A percentile compares a stretch with the other conserved stretches of the same genome.
Conservation (phyloP, 345 rosid species). For the Brassica nigra region DNA sequence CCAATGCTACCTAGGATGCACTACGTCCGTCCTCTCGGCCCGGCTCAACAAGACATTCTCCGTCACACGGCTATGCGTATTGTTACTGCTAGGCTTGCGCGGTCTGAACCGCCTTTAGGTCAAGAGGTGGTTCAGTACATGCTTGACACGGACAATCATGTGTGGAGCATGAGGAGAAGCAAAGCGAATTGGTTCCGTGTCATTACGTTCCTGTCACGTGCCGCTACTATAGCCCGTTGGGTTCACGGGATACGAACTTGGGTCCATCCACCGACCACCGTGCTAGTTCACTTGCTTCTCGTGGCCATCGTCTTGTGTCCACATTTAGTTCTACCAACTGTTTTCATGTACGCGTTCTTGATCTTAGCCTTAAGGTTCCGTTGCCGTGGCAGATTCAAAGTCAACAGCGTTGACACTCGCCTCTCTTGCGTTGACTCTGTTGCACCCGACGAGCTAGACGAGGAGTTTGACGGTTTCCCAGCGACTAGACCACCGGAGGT, state of each 20-base stretch:
- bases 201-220: slow-evolving; percentile 66
- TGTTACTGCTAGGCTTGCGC: slow-evolving; percentile 63
- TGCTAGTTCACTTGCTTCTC: slow-evolving; percentile 66
- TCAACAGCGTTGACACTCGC: slow-evolving; percentile 59
- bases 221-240: slow-evolving; percentile 68
- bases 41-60: slow-evolving; percentile 75
- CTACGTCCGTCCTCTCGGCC: slow-evolving; percentile 67
- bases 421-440: slow-evolving; percentile 67
- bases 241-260: slow-evolving; percentile 69
- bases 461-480: slow-evolving; percentile 83
- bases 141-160: slow-evolving; percentile 79
- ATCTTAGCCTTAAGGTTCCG: slow-evolving; percentile 59
- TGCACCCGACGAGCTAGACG: slow-evolving; percentile 76
- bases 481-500: slow-evolving; percentile 56
- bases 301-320: slow-evolving; percentile 72
- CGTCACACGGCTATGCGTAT: slow-evolving; percentile 89
- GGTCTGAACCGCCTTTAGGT: slow-evolving; percentile 82
- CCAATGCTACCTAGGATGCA: slow-evolving; percentile 92
- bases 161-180: slow-evolving; percentile 94
- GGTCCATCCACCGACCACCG: slow-evolving; percentile 69
- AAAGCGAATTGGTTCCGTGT: slow-evolving; percentile 91
- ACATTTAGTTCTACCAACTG: slow-evolving; percentile 75
- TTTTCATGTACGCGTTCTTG: slow-evolving; percentile 83
- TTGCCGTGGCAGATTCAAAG: slow-evolving; percentile 52
- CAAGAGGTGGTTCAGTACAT: slow-evolving; percentile 85